phyloP scores from a whole-genome alignment of 2,329 filamentous ascomycete genomes.

The Mariannaea sp. region DNA sequence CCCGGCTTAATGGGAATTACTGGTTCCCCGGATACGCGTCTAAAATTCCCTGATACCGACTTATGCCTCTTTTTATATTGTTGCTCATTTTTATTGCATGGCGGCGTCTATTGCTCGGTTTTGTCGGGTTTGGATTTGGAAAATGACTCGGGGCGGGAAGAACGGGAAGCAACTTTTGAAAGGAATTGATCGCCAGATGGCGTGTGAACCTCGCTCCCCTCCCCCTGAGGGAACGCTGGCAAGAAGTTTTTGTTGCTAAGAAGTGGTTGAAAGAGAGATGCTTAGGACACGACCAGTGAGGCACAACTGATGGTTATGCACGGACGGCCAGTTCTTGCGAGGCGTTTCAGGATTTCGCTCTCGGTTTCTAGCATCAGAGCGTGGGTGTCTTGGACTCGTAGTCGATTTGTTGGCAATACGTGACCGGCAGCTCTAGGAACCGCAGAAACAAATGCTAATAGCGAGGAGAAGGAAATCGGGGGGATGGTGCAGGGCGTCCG shows the following conservation, averaged over 20 bases:
- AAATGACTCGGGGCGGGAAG: conserved; percentile 29
- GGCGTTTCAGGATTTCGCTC: conserved; percentile 13
- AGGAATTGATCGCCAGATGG: conserved; percentile 19
- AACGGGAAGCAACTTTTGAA: conserved; percentile 34
- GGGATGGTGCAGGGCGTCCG: conserved; percentile 12
- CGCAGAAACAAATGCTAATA: conserved; percentile 12
- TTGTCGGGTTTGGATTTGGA: conserved; percentile 32
- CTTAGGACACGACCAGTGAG: conserved; percentile 6
- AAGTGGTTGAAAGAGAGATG: conserved; percentile 18
- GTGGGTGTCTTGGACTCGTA: conserved; percentile 8
- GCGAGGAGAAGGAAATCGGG: conserved; percentile 25
- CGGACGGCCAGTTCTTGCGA: conserved; percentile 5
- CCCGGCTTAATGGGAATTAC: conserved; percentile 36
- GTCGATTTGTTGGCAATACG: conserved; percentile 20
- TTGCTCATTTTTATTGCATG: conserved; percentile 44
- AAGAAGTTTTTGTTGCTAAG: conserved; percentile 16
- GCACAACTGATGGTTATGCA: conserved; percentile 10
- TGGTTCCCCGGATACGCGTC: neutral
- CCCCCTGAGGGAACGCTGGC: conserved; percentile 14
- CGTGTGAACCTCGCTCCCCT: conserved; percentile 12
- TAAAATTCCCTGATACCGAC: conserved; percentile 15
- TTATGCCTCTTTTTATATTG: conserved; percentile 38
- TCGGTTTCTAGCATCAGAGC: conserved; percentile 4
- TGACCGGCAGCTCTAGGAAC: conserved; percentile 12
- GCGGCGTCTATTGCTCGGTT: conserved; percentile 42